Evolutionary conservation across 441 rosid genomes (phyloP), one percentile per base, ranked within the genome.

Genomic region (Gossypium lobatum): DNA sequence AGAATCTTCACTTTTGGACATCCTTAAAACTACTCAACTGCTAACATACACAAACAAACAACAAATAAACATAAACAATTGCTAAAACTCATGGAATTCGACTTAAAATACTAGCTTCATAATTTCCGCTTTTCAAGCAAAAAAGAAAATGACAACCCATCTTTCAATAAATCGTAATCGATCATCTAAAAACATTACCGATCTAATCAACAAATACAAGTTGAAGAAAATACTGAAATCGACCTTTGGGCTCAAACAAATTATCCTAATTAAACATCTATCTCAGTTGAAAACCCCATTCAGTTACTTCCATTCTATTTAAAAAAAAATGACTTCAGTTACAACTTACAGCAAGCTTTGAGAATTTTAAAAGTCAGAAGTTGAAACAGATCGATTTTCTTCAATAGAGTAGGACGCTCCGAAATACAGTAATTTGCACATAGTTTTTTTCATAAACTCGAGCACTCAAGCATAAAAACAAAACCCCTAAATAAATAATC

Each of bases 1-100:
- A 72, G 86, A 75, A 57, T 90, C 97, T 77, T 89, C 97, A 81
- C 82, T 83, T 55, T 80, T 87, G 11, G 88, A 84, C 96, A 91
- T 89, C 77, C 74, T 63, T n/a, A 23, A 76, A 79, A 71, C 70
- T 58, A 77, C 77, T 79, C 76, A 75, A 83, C 86, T 70, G 76
- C 64, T 55, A 83, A 67, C 68, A 83, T 84, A 71, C 71, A 76
- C 50, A 79, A 70, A 69, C 45, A 70, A 17, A 58, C 20, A 65
- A 80, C 23, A 34, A 76, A 20, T 25, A 58, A 67, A 46, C 57
- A 63, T 6, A 46, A 48, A 55, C 39, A 82, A 3, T 52, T 55
- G 39, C 20, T 18, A 69, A 26, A 64, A 39, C 4, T 23, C 72
- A 26, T 14, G 3, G 53, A 74, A 58, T 0, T 13, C 25, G 13